Percentiles rank a stretch among this genome's conserved stretches.
Conservation (phyloP, 2,329 filamentous ascomycete species). For the Byssoonygena ceratinophila region DNA sequence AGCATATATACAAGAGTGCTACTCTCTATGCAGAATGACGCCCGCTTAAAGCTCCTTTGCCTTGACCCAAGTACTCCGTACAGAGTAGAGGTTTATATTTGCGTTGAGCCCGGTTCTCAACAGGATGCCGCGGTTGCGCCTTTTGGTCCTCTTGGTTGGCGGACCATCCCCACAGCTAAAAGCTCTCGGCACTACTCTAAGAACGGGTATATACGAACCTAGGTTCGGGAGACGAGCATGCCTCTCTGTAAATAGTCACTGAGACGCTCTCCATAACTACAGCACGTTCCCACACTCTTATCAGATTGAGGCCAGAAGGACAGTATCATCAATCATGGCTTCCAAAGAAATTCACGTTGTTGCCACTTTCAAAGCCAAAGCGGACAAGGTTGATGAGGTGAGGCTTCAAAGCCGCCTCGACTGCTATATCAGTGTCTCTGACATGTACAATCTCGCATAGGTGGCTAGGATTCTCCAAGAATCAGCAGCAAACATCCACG, state of each 20-base stretch:
- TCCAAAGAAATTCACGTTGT: conserved; percentile 24
- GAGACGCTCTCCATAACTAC: not conserved
- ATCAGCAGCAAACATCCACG: conserved; percentile 24
- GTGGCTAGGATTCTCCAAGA: conserved; percentile 21
- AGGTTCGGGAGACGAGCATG: not conserved
- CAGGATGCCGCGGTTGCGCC: conserved; percentile 1
- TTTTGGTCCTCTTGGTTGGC: not conserved
- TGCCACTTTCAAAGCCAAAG: conserved; percentile 24
- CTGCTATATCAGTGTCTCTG: not conserved
- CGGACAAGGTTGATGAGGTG: conserved; percentile 27
- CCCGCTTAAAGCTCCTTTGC: too few species aligned
- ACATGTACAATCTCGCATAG: conserved; percentile 14
- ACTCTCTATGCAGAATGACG: too few species aligned
- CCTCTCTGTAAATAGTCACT: not conserved
- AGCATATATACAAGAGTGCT: too few species aligned
- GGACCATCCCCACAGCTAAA: not conserved
- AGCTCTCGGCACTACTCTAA: not conserved
- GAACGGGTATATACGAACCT: conserved; percentile 1
- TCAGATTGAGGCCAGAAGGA: too few species aligned
- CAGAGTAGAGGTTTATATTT: not conserved
- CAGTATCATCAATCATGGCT: conserved; percentile 19
- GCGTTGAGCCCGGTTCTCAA: not conserved
- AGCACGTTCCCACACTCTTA: too few species aligned
- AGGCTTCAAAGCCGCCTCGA: not conserved
- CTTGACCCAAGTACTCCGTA: too few species aligned